These are phyloP conservation scores for Aspergillus nomiae DNA, from an alignment of 2,329 filamentous ascomycete species.

Conservation along the genomic window DNA sequence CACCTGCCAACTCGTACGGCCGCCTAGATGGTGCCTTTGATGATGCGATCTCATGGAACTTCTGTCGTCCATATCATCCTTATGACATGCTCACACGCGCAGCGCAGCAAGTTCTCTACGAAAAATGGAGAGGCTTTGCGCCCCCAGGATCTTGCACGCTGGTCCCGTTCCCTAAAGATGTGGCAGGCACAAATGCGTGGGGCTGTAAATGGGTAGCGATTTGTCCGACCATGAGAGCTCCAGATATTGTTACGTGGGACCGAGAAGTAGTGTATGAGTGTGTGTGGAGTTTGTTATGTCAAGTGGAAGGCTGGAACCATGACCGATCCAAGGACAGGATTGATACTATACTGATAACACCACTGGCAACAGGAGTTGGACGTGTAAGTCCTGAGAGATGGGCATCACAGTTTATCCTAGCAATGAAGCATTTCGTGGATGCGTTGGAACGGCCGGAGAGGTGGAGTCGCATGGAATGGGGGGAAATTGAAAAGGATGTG, in stretches of 20 bases:
- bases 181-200: conserved; percentile 42
- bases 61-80: conserved; percentile 45
- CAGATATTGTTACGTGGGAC: conserved; percentile 50
- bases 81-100: conserved; percentile 52
- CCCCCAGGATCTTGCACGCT: conserved; percentile 55
- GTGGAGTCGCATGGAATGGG: conserved; percentile 48
- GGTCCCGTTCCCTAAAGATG: conserved; percentile 46
- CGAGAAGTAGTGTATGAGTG: conserved; percentile 58
- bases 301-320: conserved; percentile 53
- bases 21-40: conserved; percentile 59
- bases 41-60: conserved; percentile 54
- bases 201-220: conserved; percentile 50
- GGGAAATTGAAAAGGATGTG: conserved; percentile 26
- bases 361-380: conserved; percentile 54
- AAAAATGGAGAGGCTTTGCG: conserved; percentile 52
- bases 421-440: conserved; percentile 55
- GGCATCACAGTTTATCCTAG: conserved; percentile 54
- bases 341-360: conserved; percentile 52
- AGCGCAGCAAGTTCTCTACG: conserved; percentile 50
- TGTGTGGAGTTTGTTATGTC: conserved; percentile 54
- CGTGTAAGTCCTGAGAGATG: conserved; percentile 49
- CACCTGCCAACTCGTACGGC: conserved; percentile 58
- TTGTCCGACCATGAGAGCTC: conserved; percentile 58
- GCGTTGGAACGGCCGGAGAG: conserved; percentile 46
- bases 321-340: conserved; percentile 35